phyloP scores from a whole-genome alignment of 768 basidiomycete genomes.

The Lactifluus piperatus region DNA sequence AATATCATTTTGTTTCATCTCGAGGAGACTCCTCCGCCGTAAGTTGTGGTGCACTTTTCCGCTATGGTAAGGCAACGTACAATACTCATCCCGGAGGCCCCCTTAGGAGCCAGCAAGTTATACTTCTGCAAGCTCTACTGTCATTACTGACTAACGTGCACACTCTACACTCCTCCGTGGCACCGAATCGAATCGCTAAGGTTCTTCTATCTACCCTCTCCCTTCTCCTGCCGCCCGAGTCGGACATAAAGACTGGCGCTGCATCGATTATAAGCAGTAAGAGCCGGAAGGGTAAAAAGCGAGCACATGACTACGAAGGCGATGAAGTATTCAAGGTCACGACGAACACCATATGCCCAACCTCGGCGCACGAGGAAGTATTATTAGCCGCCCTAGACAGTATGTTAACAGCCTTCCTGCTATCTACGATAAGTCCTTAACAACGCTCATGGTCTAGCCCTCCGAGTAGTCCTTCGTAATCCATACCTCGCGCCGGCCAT shows the following conservation, averaged over 20 bases:
- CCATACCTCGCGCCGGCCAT: constrained; percentile 43
- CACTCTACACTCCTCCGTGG: constrained; percentile 4
- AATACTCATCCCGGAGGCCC: neutral
- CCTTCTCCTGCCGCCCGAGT: constrained; percentile 18
- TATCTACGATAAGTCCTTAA: neutral
- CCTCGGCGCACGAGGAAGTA: constrained; percentile 41
- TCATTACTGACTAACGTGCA: constrained; percentile 10
- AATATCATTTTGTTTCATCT: constrained; percentile 49
- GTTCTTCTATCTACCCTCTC: constrained; percentile 15
- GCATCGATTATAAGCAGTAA: constrained; percentile 24
- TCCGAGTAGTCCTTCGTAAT: constrained; percentile 40
- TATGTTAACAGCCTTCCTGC: constrained; percentile 27
- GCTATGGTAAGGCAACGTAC: neutral
- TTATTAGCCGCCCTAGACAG: constrained; percentile 51
- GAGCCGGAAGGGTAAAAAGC: constrained; percentile 56
- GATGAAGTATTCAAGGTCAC: constrained; percentile 58
- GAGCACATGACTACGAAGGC: constrained; percentile 61
- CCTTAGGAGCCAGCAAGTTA: constrained; percentile 10
- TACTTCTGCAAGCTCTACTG: constrained; percentile 10
- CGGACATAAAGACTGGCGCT: constrained; percentile 26
- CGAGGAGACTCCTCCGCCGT: constrained; percentile 47
- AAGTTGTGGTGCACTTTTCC: constrained; percentile 22
- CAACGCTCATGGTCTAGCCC: constrained; percentile 26
- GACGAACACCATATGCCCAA: constrained; percentile 40
- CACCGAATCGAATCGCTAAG: constrained; percentile 17